A percentile compares a stretch with the other conserved stretches of the same genome.
phyloP scores from a whole-genome alignment of 1,284 basidiomycete genomes.

The Xerocomus nothofagi region DNA sequence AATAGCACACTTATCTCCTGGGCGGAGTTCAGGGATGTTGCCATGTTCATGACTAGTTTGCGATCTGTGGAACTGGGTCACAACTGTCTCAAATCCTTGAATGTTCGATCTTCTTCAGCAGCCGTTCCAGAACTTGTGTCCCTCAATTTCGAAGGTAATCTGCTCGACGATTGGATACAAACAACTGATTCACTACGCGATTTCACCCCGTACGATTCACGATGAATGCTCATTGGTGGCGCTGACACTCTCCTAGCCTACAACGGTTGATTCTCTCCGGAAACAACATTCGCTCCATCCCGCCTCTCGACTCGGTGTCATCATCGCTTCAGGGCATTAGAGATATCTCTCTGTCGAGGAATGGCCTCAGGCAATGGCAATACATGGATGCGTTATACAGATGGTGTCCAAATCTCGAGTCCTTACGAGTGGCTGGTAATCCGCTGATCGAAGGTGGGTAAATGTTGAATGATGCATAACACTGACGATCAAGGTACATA shows the following conservation, averaged over 20 bases:
- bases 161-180: conserved; percentile 59
- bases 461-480: conserved; percentile 2
- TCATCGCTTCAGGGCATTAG: conserved; percentile 40
- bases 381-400: conserved; percentile 67
- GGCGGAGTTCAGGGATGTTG: conserved; percentile 60
- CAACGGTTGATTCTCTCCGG: conserved; percentile 67
- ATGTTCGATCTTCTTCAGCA: conserved; percentile 13
- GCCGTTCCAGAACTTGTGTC: conserved; percentile 42
- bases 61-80: conserved; percentile 73
- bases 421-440: conserved; percentile 60
- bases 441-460: conserved; percentile 55
- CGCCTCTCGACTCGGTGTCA: conserved; percentile 35
- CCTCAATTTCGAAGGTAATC: conserved; percentile 79
- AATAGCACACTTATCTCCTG: conserved; percentile 73
- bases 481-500: conserved; percentile 5
- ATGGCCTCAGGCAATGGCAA: conserved; percentile 62
- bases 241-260: conserved; percentile 25
- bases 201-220: conserved; percentile 51
- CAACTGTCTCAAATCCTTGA: conserved; percentile 57
- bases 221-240: conserved; percentile 3
- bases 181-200: conserved; percentile 46
- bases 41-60: conserved; percentile 60
- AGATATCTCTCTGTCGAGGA: conserved; percentile 66
- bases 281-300: conserved; percentile 57
- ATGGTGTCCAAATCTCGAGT: conserved; percentile 66